Base-by-base conservation (phyloP, 805 yeast species). In the Barnettozyma sp. region DNA sequence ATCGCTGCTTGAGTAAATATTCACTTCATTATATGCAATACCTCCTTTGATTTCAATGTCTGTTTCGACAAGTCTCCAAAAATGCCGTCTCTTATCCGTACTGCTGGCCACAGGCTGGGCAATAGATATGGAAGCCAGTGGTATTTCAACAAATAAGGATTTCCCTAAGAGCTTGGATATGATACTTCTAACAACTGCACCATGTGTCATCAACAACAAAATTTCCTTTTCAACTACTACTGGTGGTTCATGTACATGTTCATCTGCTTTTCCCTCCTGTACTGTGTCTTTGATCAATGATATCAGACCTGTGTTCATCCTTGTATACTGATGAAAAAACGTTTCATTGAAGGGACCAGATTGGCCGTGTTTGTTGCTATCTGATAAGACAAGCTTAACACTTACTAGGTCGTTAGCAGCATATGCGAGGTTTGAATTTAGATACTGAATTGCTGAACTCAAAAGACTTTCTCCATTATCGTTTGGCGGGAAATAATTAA, bases 291-390 rank as follows among this genome's bases (percentile, higher is more conserved):
- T 62, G 12, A 63, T 37, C 8, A 66, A 48, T 6, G 57, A 46
- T 10, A 55, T 54, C 21, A 65, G 36, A 16, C 62, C 66, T 6
- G 49, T 46, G 28, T 50, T 59, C 32, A 68, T 54, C 34, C 71
- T 49, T 7, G 43, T 36, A 18, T 59, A 61, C 38, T 65, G 66
- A 6, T 57, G 59, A 4, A 46, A 36, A 3, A 63, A 58, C 2
- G 60, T 55, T 45, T 67, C 72, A 13, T 64, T 66, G 39, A 62
- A 66, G 9, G 61, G 65, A 13, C 72, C 71, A 23, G 70, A 63
- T 21, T 58, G 58, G 2, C 72, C 71, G 33, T 62, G 48, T 27
- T 49, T 46, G 30, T 50, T 50, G 37, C 62, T 60, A 30, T 59
- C 58, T 26, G 49, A 48, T 56, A 68, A 54, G 15, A 53, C 42